Percentiles rank a stretch among this genome's conserved stretches.
Conservation (phyloP, 148 eudicot genomes). For the Polygonum aviculare region DNA sequence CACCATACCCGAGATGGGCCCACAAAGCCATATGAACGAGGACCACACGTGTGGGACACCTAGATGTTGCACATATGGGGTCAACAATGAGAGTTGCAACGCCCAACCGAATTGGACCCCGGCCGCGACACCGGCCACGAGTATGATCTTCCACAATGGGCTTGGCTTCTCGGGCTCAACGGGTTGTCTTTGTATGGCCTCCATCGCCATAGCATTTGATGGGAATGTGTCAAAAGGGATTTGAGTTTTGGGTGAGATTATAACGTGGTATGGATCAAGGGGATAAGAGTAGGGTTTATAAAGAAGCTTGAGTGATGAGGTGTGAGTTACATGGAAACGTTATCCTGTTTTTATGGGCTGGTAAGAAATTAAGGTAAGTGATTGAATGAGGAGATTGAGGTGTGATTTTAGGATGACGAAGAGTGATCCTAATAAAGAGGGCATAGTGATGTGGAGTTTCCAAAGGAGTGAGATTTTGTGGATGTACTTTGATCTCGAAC, state of each 20-base stretch:
- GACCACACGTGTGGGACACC: conserved; percentile 66
- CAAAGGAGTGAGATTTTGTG: not conserved
- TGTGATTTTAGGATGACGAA: not conserved
- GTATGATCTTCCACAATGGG: conserved; percentile 26
- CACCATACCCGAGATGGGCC: conserved; percentile 76
- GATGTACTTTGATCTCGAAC: not conserved
- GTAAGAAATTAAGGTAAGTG: not conserved
- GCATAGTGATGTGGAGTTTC: not conserved
- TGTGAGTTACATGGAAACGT: not conserved
- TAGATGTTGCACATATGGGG: conserved; percentile 62
- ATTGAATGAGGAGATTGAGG: not conserved
- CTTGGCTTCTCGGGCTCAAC: not conserved
- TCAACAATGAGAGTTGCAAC: conserved; percentile 60
- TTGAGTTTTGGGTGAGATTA: not conserved
- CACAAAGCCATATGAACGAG: conserved; percentile 74
- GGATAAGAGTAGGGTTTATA: not conserved
- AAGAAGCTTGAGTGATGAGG: not conserved
- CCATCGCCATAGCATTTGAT: not conserved
- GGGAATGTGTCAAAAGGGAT: not conserved
- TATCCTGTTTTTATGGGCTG: not conserved
- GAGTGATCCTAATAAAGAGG: not conserved
- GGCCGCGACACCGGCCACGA: conserved; percentile 60
- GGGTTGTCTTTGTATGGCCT: not conserved
- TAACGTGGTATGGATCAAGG: not conserved
- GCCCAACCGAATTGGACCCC: conserved; percentile 93